Conservation (phyloP, 2,329 filamentous ascomycete genomes). For the Periconia macrospinosa region DNA sequence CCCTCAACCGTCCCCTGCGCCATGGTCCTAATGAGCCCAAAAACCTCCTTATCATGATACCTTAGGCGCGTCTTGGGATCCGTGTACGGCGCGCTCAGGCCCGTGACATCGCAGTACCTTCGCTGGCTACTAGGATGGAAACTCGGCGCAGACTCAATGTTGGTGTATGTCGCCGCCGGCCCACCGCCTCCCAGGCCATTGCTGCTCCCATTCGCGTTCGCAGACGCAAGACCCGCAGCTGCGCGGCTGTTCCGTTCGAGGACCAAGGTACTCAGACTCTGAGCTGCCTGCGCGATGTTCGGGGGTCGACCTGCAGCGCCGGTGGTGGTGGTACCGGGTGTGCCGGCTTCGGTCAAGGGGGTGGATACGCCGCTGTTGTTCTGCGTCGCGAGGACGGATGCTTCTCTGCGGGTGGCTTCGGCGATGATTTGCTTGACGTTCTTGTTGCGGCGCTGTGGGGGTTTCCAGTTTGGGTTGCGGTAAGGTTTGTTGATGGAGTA, state of each 20-base stretch:
- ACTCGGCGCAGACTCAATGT: slow-evolving; percentile 92
- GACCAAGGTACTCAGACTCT: slow-evolving; percentile 83
- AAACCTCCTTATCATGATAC: slow-evolving; percentile 93
- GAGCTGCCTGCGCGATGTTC: slow-evolving; percentile 87
- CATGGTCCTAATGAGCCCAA: slow-evolving; percentile 76
- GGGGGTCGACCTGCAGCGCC: slow-evolving; percentile 54
- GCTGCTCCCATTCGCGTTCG: slow-evolving; percentile 46
- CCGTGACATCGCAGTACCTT: slow-evolving; percentile 95
- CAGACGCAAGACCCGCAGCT: slow-evolving; percentile 11
- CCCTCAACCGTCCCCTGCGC: slow-evolving; percentile 83
- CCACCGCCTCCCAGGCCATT: slow-evolving; percentile 46
- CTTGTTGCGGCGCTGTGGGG: slow-evolving; percentile 95
- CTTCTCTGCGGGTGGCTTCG: slow-evolving; percentile 84
- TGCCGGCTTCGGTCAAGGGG: slow-evolving; percentile 46
- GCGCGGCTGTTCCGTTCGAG: slow-evolving; percentile 72
- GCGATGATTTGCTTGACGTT: slow-evolving; percentile 96
- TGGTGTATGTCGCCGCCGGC: slow-evolving; percentile 82
- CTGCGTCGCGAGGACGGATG: slow-evolving; percentile 81
- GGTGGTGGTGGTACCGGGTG: slow-evolving; percentile 57
- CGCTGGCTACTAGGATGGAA: slow-evolving; percentile 75
- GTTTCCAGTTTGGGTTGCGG: slow-evolving; percentile 87
- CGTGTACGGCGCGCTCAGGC: slow-evolving; percentile 84
- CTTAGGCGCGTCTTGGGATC: slow-evolving; percentile 93
- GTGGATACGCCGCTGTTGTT: slow-evolving; percentile 81
- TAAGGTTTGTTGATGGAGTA: slow-evolving; percentile 84